A percentile compares a stretch with the other conserved stretches of the same genome.
Evolutionary conservation across 2,329 filamentous ascomycete genomes (phyloP).

Genomic region (Venturia carpophila): DNA sequence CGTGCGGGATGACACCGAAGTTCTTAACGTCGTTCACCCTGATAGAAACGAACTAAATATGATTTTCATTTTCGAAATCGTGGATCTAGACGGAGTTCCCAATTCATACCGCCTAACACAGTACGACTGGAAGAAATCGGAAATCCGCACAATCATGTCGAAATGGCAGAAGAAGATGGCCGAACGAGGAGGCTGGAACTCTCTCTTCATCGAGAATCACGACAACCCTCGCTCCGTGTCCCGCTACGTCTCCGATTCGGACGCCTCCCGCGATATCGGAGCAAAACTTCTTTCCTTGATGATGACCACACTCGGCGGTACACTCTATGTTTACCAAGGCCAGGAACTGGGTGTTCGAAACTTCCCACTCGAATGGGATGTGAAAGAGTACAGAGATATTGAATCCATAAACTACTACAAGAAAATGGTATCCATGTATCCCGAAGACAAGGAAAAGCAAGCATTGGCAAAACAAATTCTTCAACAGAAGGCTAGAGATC

Average conservation of each 20-base stretch:
- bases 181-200: slow-evolving; percentile 41
- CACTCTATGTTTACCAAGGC: slow-evolving; percentile 44
- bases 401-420: slow-evolving; percentile 52
- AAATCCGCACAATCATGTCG: slow-evolving; percentile 29
- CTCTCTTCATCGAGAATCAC: slow-evolving; percentile 47
- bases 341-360: slow-evolving; percentile 47
- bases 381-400: slow-evolving; percentile 44
- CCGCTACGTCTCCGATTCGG: slow-evolving; percentile 42
- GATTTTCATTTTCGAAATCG: slow-evolving; percentile 43
- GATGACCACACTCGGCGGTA: slow-evolving; percentile 42
- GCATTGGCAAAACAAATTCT: slow-evolving; percentile 45
- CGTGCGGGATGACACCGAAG: slow-evolving; percentile 37
- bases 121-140: slow-evolving; percentile 31
- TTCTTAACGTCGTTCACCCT: slow-evolving; percentile 37
- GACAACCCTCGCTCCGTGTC: slow-evolving; percentile 45
- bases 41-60: slow-evolving; percentile 38
- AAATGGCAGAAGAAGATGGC: slow-evolving; percentile 40
- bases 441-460: slow-evolving; percentile 31
- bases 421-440: slow-evolving; percentile 33
- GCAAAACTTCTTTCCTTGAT: slow-evolving; percentile 43
- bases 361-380: slow-evolving; percentile 36
- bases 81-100: slow-evolving; percentile 33
- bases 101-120: slow-evolving; percentile 29
- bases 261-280: slow-evolving; percentile 38
- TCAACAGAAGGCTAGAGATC: slow-evolving; percentile 55